Evolutionary conservation across 441 rosid species (phyloP).

Genomic region (Cnidoscolus chayamansa): DNA sequence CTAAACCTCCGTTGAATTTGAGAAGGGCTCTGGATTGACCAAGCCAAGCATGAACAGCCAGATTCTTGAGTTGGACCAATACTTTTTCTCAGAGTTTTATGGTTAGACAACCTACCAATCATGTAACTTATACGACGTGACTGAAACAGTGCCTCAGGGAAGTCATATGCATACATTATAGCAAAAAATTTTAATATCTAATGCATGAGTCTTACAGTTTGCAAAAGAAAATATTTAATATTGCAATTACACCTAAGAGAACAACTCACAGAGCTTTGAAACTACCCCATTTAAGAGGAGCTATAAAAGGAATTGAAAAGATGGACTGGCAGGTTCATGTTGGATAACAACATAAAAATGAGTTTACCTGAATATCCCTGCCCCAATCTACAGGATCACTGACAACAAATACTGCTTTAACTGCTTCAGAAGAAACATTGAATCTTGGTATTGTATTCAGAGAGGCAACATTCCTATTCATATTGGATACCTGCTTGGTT

Average conservation of each 20-base stretch:
- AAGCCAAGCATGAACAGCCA: background rate
- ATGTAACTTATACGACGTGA: background rate
- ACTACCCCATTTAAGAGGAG: background rate
- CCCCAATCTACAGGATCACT: slow-evolving; percentile 72
- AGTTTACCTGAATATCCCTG: slow-evolving; percentile 53
- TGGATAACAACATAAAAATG: background rate
- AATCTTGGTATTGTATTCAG: slow-evolving; percentile 16
- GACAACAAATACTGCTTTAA: slow-evolving; percentile 49
- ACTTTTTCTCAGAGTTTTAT: background rate
- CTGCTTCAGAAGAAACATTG: slow-evolving; percentile 32
- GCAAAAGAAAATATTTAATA: background rate
- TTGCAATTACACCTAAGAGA: background rate
- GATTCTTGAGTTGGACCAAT: background rate
- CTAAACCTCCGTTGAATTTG: background rate
- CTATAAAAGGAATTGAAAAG: slow-evolving; percentile 1
- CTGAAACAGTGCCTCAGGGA: background rate
- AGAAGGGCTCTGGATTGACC: background rate
- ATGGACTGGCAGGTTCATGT: background rate
- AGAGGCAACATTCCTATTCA: slow-evolving; percentile 12
- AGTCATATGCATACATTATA: background rate
- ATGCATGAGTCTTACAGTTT: background rate
- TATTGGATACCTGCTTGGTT: slow-evolving; percentile 21
- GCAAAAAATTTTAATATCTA: background rate
- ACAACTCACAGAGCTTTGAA: background rate
- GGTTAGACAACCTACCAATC: background rate